These are phyloP conservation scores for Epichloe sp. DNA, from an alignment of 2,329 filamentous ascomycete genomes.

Conservation along the genomic window DNA sequence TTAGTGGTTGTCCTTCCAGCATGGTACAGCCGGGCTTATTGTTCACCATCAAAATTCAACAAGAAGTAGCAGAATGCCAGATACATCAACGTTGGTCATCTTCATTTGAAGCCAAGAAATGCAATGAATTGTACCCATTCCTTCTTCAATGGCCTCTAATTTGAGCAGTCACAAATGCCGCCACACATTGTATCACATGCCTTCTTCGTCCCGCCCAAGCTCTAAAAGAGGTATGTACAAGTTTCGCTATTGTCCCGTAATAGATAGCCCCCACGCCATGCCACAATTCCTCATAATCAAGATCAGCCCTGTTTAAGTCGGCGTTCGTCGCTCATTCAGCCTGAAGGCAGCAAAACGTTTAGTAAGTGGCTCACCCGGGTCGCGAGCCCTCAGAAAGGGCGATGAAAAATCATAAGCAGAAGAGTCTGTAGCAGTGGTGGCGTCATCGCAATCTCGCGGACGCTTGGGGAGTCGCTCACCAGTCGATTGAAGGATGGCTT, in stretches of 20 bases:
- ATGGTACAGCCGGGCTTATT: too few relatives aligned
- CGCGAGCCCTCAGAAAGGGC: conserved; percentile 9
- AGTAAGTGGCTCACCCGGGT: conserved; percentile 44
- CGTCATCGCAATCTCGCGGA: conserved; percentile 28
- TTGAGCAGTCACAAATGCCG: neutral
- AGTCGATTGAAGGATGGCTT: conserved; percentile 88
- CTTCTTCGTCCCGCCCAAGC: neutral
- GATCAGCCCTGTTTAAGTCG: neutral
- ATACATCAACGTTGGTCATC: too few relatives aligned
- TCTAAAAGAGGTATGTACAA: neutral
- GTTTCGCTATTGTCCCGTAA: neutral
- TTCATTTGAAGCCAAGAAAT: neutral
- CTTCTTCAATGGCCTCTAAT: neutral
- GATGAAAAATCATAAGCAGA: conserved; percentile 10
- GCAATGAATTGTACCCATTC: neutral
- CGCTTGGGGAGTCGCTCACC: conserved; percentile 91
- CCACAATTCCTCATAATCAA: neutral
- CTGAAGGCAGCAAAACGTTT: conserved; percentile 55
- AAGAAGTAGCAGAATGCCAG: too few relatives aligned
- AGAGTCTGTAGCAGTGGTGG: conserved; percentile 12
- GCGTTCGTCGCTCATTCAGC: conserved; percentile 32
- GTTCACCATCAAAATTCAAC: too few relatives aligned
- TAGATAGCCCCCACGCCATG: neutral
- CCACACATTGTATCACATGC: neutral
- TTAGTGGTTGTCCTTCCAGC: too few relatives aligned